These are phyloP conservation scores for Mucor lusitanicus DNA, from an alignment of 371 early-diverging fungal species.

Conservation along the genomic window DNA sequence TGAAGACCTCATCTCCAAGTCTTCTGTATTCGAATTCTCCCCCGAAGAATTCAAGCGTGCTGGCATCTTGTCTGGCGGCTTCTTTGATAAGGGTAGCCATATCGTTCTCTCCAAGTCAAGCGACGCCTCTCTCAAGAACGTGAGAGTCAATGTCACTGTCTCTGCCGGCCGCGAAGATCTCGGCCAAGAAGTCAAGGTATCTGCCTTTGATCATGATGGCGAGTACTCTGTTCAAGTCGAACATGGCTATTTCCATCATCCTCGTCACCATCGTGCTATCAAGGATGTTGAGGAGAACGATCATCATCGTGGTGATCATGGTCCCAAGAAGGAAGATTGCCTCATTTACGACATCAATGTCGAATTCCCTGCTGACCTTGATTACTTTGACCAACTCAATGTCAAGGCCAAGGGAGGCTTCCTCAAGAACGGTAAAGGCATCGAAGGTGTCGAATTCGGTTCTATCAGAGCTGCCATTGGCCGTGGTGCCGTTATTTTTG, in stretches of 20 bases:
- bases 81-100: slow-evolving; percentile 18
- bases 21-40: slow-evolving; percentile 20
- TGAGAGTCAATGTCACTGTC: slow-evolving; percentile 25
- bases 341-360: slow-evolving; percentile 24
- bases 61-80: slow-evolving; percentile 16
- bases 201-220: slow-evolving; percentile 34
- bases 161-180: slow-evolving; percentile 19
- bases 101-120: slow-evolving; percentile 15
- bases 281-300: not conserved
- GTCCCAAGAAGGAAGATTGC: slow-evolving; percentile 19
- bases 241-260: slow-evolving; percentile 13
- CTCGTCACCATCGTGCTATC: not conserved
- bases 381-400: slow-evolving; percentile 22
- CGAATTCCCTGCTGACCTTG: slow-evolving; percentile 24
- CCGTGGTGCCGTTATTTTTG: slow-evolving; percentile 30
- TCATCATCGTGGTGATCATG: not conserved
- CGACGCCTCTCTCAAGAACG: slow-evolving; percentile 13
- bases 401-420: slow-evolving; percentile 17
- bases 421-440: slow-evolving; percentile 14
- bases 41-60: slow-evolving; percentile 22
- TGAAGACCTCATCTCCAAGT: slow-evolving; percentile 10
- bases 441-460: slow-evolving; percentile 24
- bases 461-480: slow-evolving; percentile 26
- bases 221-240: slow-evolving; percentile 33
- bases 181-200: slow-evolving; percentile 16